Conservation (phyloP, 306 rosid species). For the Hippophae tibetana region DNA sequence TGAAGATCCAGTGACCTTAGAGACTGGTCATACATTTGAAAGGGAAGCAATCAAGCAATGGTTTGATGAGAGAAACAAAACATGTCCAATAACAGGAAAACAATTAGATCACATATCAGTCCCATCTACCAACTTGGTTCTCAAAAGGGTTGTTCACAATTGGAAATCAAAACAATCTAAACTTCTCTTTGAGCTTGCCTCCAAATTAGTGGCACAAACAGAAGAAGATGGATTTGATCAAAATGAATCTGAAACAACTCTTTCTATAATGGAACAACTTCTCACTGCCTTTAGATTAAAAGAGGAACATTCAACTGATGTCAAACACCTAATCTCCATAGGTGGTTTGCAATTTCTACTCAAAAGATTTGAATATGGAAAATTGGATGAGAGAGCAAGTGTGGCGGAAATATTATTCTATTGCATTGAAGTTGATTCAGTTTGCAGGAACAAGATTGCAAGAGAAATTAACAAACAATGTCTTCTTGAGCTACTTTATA, state of each 20-base stretch:
- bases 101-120: slow-evolving; percentile 35
- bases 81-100: slow-evolving; percentile 70
- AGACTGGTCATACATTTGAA: slow-evolving; percentile 79
- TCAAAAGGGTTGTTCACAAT: slow-evolving; percentile 53
- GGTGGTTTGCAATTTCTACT: slow-evolving; percentile 54
- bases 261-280: slow-evolving; percentile 42
- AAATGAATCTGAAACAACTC: slow-evolving; percentile 25
- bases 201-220: slow-evolving; percentile 27
- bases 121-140: slow-evolving; percentile 54
- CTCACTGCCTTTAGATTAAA: slow-evolving; percentile 29
- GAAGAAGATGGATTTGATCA: slow-evolving; percentile 19
- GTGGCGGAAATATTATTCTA: slow-evolving; percentile 31
- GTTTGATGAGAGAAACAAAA: slow-evolving; percentile 64
- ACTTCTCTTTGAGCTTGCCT: slow-evolving; percentile 38
- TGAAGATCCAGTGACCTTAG: slow-evolving; percentile 77
- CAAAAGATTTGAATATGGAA: slow-evolving; percentile 45
- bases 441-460: slow-evolving; percentile 46
- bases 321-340: slow-evolving; percentile 36
- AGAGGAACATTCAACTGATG: slow-evolving; percentile 41
- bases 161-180: slow-evolving; percentile 55
- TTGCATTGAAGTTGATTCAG: slow-evolving; percentile 46
- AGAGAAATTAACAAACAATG: slow-evolving; percentile 36
- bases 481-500: slow-evolving; percentile 49
- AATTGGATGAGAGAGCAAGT: slow-evolving; percentile 44
- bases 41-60: slow-evolving; percentile 52